Conservation (phyloP, 2,329 filamentous ascomycete genomes). For the Ophiostoma novo-ulmi region DNA sequence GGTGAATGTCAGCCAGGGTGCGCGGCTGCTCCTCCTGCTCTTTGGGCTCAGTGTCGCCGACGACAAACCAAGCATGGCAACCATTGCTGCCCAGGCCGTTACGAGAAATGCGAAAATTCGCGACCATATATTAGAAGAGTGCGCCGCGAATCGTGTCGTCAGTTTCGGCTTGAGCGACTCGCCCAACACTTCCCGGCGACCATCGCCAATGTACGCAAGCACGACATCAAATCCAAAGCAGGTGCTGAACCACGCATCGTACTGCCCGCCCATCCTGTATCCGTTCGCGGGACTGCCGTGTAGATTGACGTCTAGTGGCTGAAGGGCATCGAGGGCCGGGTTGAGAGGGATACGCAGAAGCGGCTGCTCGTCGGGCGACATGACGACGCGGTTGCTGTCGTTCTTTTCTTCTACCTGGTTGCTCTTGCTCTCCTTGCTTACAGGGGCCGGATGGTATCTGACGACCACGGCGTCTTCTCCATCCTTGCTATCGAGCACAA, state of each 20-base stretch:
- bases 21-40: neutral
- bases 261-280: slow-evolving; percentile 57
- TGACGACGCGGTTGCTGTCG: slow-evolving; percentile 13
- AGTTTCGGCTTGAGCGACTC: slow-evolving; percentile 42
- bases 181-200: slow-evolving; percentile 57
- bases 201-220: slow-evolving; percentile 61
- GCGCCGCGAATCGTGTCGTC: slow-evolving; percentile 20
- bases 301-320: slow-evolving; percentile 50
- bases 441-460: slow-evolving; percentile 35
- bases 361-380: slow-evolving; percentile 21
- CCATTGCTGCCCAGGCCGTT: neutral
- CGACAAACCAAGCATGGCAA: neutral
- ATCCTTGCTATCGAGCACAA: slow-evolving; percentile 35
- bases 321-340: slow-evolving; percentile 45
- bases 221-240: slow-evolving; percentile 59
- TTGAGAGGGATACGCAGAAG: slow-evolving; percentile 46
- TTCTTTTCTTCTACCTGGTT: slow-evolving; percentile 19
- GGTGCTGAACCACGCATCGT: slow-evolving; percentile 62
- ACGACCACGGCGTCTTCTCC: slow-evolving; percentile 36
- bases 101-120: neutral
- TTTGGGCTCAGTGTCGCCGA: no score
- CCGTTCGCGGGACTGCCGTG: slow-evolving; percentile 54
- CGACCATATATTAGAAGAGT: neutral
- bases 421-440: neutral
- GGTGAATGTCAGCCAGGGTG: slow-evolving; percentile 27